Evolutionary conservation across 495 filamentous ascomycete genomes (phyloP), one percentile per base, ranked within the genome.

Genomic region (Choiromyces venosus): DNA sequence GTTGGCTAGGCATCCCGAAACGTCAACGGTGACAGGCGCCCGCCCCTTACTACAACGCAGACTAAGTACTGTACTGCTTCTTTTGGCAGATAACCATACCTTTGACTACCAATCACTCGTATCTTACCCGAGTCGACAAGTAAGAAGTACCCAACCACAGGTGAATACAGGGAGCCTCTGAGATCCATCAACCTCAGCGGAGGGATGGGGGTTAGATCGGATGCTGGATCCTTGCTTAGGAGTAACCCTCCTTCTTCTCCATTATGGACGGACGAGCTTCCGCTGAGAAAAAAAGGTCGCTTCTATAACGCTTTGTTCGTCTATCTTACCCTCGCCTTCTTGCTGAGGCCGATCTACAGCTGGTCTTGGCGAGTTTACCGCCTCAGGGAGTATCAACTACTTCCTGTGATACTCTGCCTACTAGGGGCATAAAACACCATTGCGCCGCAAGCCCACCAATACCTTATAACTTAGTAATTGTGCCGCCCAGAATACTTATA

Each of bases 181-280:
- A 61, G 25, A 61, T 61, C 52, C 5, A 14, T 61, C 52, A 29
- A 29, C n/a, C 12, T 61, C n/a, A 1, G 25, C 25, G 25, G 52
- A 29, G 33, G 10, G 52, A 29, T 61, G 12, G 52, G 46, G 18
- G 52, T 61, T 33, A 61, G 52, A 33, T 61, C 25, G 10, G 52
- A 61, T 56, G 25, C 52, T 4, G 25, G 16, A 61, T 18, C 52
- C 52, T 33, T 61, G 52, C 52, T 33, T 12, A 61, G 52, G 52
- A 61, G 52, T 61, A 61, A 8, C 25, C 25, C 52, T 61, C 52
- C 52, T 61, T 61, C 52, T 61, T 61, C 52, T 61, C 52, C 52
- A 29, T 12, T 4, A 61, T 16, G 25, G 52, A 33, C 25, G 12
- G 52, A 33, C 52, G 25, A 12, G 52, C 52, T 33, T 9, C 52